Evolutionary conservation across 2,329 filamentous ascomycete species (phyloP).

Genomic region (Xylaria sp.): DNA sequence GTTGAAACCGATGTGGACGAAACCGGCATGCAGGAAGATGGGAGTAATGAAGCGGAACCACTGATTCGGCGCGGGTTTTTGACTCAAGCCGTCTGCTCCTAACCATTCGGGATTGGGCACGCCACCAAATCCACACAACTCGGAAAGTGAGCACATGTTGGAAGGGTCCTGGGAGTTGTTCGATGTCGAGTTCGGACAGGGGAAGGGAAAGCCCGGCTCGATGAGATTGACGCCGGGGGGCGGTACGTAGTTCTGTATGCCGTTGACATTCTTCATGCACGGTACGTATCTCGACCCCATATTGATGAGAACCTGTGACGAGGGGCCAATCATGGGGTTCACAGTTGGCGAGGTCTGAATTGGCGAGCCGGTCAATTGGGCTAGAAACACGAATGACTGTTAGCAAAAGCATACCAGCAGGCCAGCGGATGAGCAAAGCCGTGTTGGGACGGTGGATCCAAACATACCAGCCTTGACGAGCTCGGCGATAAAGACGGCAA

Average conservation of each 20-base stretch:
- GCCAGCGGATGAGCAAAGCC: background rate
- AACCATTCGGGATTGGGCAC: constrained; percentile 75
- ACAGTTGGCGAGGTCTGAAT: constrained; percentile 85
- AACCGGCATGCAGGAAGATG: constrained; percentile 93
- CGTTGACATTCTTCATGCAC: constrained; percentile 88
- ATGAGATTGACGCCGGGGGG: constrained; percentile 35
- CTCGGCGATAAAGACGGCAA: constrained; percentile 89
- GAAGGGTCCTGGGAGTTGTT: constrained; percentile 58
- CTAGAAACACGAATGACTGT: constrained; percentile 54
- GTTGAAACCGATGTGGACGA: constrained; percentile 97
- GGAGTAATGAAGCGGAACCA: constrained; percentile 97
- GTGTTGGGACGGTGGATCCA: background rate
- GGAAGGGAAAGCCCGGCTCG: constrained; percentile 67
- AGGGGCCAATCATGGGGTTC: constrained; percentile 98
- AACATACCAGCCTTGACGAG: constrained; percentile 82
- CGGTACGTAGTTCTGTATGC: constrained; percentile 64
- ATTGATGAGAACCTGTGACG: constrained; percentile 89
- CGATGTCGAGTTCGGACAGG: constrained; percentile 83
- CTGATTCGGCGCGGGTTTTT: constrained; percentile 79
- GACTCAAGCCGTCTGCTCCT: constrained; percentile 53
- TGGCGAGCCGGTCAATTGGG: constrained; percentile 78
- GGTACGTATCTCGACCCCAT: constrained; percentile 94
- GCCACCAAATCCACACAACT: constrained; percentile 86
- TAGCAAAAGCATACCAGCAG: constrained; percentile 16
- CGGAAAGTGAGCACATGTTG: constrained; percentile 76